Conservation (phyloP, 305 asterid genomes). For the Plantago lanceolata region DNA sequence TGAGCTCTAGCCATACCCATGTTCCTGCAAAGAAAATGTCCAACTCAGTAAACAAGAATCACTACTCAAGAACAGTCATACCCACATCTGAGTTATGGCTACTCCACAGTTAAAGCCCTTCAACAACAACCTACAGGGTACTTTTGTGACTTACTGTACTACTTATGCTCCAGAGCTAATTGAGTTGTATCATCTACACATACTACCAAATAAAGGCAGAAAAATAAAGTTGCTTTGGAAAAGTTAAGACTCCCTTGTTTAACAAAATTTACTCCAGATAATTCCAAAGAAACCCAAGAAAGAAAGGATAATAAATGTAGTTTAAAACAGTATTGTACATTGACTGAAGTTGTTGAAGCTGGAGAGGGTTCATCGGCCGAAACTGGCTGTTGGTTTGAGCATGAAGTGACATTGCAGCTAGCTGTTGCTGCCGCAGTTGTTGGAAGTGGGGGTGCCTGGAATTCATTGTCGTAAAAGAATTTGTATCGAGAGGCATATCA, state of each 20-base stretch:
- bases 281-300: not conserved
- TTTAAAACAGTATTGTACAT: conserved; percentile 40
- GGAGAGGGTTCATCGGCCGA: conserved; percentile 66
- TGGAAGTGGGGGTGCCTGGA: conserved; percentile 57
- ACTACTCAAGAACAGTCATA: not conserved
- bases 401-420: conserved; percentile 61
- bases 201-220: not conserved
- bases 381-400: conserved; percentile 68
- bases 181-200: not conserved
- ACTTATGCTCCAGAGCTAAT: not conserved
- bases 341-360: conserved; percentile 73
- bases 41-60: conserved; percentile 12
- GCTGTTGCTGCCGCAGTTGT: conserved; percentile 68
- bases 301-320: not conserved
- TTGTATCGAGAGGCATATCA: conserved; percentile 67
- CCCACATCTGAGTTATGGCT: not conserved
- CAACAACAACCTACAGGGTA: not conserved
- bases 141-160: not conserved
- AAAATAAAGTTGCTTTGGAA: not conserved
- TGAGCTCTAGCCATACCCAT: conserved; percentile 84
- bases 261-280: not conserved
- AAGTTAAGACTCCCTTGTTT: too few species aligned
- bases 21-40: conserved; percentile 41
- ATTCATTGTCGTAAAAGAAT: conserved; percentile 48
- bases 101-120: not conserved